phyloP scores from a whole-genome alignment of 768 basidiomycete genomes.

The Postia placenta region DNA sequence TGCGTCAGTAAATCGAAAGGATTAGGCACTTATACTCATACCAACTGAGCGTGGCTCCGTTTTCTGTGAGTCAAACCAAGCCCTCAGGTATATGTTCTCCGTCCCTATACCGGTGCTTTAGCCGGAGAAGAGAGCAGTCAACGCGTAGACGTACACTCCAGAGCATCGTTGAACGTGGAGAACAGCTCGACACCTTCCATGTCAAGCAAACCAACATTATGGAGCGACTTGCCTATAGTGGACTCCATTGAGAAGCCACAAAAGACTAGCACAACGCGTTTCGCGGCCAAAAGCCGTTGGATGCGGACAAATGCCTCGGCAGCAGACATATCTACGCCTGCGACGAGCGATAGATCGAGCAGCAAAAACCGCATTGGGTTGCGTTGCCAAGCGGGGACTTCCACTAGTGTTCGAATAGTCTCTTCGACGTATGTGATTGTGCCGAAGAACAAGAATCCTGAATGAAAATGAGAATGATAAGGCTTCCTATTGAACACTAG shows the following conservation, averaged over 20 bases:
- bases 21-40: conserved; percentile 24
- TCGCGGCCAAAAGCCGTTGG: conserved; percentile 70
- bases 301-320: conserved; percentile 94
- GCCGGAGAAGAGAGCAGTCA: neutral
- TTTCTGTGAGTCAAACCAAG: conserved; percentile 70
- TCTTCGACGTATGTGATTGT: conserved; percentile 90
- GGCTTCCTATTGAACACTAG: neutral
- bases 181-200: conserved; percentile 78
- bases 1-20: conserved; percentile 3
- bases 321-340: conserved; percentile 90
- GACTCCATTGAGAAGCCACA: conserved; percentile 72
- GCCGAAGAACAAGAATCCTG: conserved; percentile 87
- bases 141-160: conserved; percentile 67
- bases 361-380: conserved; percentile 87
- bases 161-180: conserved; percentile 75
- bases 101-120: conserved; percentile 57
- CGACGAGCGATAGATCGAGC: conserved; percentile 79
- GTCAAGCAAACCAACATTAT: conserved; percentile 76
- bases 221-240: conserved; percentile 63
- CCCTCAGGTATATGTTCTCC: conserved; percentile 85
- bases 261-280: conserved; percentile 79
- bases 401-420: conserved; percentile 70
- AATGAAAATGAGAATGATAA: neutral
- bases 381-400: conserved; percentile 60
- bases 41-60: conserved; percentile 39